A percentile compares a stretch with the other conserved stretches of the same genome.
Conservation (phyloP, 352 stramenopile species). For the Saprolegnia diclina region DNA sequence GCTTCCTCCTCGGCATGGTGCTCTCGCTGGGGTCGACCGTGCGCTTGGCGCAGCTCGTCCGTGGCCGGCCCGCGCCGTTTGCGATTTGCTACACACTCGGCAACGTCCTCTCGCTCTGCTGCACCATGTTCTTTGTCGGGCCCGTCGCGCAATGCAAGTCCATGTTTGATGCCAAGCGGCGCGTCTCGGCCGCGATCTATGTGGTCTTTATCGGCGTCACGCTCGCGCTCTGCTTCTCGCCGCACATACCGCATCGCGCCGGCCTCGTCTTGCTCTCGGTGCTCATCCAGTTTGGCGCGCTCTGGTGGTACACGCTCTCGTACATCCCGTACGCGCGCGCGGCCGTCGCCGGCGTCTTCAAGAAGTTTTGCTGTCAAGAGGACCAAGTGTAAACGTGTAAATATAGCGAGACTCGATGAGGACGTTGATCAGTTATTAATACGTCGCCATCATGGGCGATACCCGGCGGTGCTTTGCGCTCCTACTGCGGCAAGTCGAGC, state of each 20-base stretch:
- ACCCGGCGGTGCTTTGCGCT: slow-evolving; percentile 6
- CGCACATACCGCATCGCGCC: slow-evolving; percentile 57
- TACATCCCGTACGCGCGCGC: slow-evolving; percentile 80
- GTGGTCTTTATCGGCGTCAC: slow-evolving; percentile 75
- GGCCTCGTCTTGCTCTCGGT: slow-evolving; percentile 69
- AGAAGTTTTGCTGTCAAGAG: slow-evolving; percentile 18
- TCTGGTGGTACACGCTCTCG: slow-evolving; percentile 85
- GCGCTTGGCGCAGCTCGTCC: slow-evolving; percentile 62
- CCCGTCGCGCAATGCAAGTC: slow-evolving; percentile 73
- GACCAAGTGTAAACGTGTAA: slow-evolving; percentile 18
- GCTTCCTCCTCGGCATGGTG: slow-evolving; percentile 75
- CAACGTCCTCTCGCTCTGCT: slow-evolving; percentile 75
- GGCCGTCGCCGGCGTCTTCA: background rate
- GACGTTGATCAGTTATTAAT: slow-evolving; percentile 1
- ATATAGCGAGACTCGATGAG: background rate
- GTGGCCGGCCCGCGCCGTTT: slow-evolving; percentile 74
- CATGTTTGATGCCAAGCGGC: slow-evolving; percentile 79
- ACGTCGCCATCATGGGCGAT: background rate
- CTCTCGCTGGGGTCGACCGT: slow-evolving; percentile 80
- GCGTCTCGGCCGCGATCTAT: slow-evolving; percentile 60
- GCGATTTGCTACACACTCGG: slow-evolving; percentile 81
- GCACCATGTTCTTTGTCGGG: slow-evolving; percentile 81
- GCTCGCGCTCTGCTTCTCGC: slow-evolving; percentile 66
- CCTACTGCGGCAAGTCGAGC: slow-evolving; percentile 11
- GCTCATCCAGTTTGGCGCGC: slow-evolving; percentile 64